phyloP scores from a whole-genome alignment of 805 yeast species.

The Clavispora fructus region DNA sequence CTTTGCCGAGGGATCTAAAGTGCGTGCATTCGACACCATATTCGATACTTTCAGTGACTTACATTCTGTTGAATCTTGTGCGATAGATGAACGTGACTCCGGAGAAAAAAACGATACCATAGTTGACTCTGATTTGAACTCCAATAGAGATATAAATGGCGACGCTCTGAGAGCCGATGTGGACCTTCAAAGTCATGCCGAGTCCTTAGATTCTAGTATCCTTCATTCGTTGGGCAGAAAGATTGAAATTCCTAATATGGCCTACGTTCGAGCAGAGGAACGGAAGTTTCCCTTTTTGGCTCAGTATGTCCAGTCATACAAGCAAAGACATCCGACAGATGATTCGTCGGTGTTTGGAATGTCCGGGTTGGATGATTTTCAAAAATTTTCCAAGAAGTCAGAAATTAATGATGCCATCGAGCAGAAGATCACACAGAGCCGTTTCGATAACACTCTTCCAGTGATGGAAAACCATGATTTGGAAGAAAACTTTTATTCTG shows the following conservation, averaged over 20 bases:
- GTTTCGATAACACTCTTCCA: constrained; percentile 20
- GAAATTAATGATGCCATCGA: constrained; percentile 30
- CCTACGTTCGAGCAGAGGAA: neutral
- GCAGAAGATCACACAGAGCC: constrained; percentile 11
- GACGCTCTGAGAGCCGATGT: neutral
- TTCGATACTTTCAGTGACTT: neutral
- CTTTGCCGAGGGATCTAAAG: neutral
- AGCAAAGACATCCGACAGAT: neutral
- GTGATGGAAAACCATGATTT: constrained; percentile 23
- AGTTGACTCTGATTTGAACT: neutral
- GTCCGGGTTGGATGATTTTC: constrained; percentile 31
- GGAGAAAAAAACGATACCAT: neutral
- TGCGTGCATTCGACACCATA: neutral
- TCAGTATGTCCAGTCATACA: constrained; percentile 2
- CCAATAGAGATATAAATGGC: neutral
- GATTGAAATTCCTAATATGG: neutral
- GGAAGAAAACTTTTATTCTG: constrained; percentile 20
- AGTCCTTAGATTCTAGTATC: neutral
- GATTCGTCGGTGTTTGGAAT: constrained; percentile 24
- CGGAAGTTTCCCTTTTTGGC: constrained; percentile 8
- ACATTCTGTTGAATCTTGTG: neutral
- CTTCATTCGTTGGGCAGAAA: neutral
- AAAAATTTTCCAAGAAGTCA: constrained; percentile 27
- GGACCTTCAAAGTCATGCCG: neutral
- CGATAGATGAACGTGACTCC: neutral